These are phyloP conservation scores for Leccinum obscurum DNA, from an alignment of 768 basidiomycete species.

Conservation along the genomic window DNA sequence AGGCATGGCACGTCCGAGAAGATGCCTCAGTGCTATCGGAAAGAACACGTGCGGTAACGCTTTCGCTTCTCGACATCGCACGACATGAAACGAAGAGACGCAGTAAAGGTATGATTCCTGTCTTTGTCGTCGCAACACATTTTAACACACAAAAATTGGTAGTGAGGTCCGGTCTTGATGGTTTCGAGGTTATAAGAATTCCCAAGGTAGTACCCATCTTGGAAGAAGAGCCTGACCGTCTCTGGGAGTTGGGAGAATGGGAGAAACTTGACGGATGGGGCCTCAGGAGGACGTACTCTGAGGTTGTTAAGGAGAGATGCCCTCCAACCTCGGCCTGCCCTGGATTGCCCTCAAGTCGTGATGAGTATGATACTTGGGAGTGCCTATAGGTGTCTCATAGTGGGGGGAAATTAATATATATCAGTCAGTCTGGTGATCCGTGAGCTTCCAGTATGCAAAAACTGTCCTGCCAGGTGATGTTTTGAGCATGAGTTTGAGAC, in stretches of 20 bases:
- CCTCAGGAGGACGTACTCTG: conserved; percentile 24
- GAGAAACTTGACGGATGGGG: conserved; percentile 20
- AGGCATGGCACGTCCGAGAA: not conserved
- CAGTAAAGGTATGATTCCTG: conserved; percentile 14
- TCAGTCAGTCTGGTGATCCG: not conserved
- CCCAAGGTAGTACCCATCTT: conserved; percentile 20
- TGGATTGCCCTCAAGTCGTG: not conserved
- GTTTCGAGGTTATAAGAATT: conserved; percentile 26
- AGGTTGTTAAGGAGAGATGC: conserved; percentile 17
- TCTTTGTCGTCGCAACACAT: not conserved
- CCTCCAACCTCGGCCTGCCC: not conserved
- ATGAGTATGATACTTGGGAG: conserved; percentile 19
- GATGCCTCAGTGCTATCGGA: not conserved
- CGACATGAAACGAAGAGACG: conserved; percentile 5
- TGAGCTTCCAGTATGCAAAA: not conserved
- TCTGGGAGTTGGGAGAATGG: conserved; percentile 19
- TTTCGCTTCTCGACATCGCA: conserved; percentile 15
- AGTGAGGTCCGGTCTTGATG: conserved; percentile 16
- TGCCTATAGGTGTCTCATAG: conserved; percentile 7
- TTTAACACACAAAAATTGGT: not conserved
- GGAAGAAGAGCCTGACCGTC: conserved; percentile 7
- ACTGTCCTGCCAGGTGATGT: not conserved
- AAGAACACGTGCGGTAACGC: not conserved
- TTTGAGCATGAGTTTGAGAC: not conserved
- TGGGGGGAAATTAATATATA: too few species aligned